Percentiles rank a stretch among this genome's conserved stretches.
These are phyloP conservation scores for Santalum album DNA, from an alignment of 164 flowering plant species.

Conservation along the genomic window DNA sequence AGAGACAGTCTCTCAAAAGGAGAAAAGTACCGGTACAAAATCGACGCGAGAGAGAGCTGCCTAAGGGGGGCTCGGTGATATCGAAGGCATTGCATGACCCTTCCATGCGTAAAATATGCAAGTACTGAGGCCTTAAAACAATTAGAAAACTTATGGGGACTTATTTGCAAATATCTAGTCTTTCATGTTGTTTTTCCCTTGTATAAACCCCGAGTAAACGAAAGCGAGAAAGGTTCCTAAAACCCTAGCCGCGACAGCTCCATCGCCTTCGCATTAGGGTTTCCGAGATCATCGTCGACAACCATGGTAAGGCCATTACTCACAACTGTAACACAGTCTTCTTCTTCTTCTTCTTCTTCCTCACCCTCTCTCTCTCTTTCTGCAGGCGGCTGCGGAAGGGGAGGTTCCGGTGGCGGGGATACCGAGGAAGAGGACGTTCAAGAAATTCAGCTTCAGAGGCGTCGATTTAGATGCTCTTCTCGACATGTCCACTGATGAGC, in stretches of 20 bases:
- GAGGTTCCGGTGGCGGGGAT: constrained; percentile 26
- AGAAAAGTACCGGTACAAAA: too few relatives aligned
- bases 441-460: constrained; percentile 67
- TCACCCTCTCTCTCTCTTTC: neutral
- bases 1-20: too few relatives aligned
- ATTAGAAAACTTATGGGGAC: too few relatives aligned
- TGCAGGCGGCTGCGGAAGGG: constrained; percentile 40
- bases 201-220: too few relatives aligned
- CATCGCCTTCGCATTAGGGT: neutral
- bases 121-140: too few relatives aligned
- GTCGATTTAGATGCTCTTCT: constrained; percentile 70
- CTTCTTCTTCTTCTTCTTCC: neutral
- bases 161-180: too few relatives aligned
- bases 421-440: constrained; percentile 74
- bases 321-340: neutral
- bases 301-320: constrained; percentile 15
- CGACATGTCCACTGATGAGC: constrained; percentile 70
- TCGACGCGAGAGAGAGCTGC: too few relatives aligned
- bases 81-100: too few relatives aligned
- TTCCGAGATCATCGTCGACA: neutral
- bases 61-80: too few relatives aligned
- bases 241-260: constrained; percentile 20
- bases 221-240: too few relatives aligned
- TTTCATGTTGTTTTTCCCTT: too few relatives aligned
- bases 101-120: too few relatives aligned